These are phyloP conservation scores for Colletotrichum tropicale DNA, from an alignment of 2,329 filamentous ascomycete genomes.

Conservation along the genomic window DNA sequence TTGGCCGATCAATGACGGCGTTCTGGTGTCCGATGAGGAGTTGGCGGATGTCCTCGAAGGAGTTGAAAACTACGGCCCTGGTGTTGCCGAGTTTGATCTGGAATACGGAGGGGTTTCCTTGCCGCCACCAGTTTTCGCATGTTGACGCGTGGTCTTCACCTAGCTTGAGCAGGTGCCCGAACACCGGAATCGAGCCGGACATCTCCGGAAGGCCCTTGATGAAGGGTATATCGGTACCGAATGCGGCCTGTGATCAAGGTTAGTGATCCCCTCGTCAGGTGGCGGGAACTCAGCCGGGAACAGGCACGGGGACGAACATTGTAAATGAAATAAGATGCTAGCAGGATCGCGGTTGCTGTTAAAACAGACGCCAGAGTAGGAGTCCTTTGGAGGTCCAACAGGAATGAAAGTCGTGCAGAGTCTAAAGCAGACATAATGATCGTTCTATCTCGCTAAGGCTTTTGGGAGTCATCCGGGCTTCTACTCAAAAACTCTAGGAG, in stretches of 20 bases:
- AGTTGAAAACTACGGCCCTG: not conserved
- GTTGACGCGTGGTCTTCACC: not conserved
- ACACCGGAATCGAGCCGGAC: constrained; percentile 69
- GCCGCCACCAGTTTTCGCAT: not conserved
- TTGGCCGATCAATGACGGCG: not conserved
- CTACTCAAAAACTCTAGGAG: not conserved
- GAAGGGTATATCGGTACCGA: constrained; percentile 59
- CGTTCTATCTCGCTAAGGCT: not conserved
- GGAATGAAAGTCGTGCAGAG: not conserved
- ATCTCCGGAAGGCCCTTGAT: constrained; percentile 67
- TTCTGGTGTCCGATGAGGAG: not conserved
- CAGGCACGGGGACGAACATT: not conserved
- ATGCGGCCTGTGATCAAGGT: constrained; percentile 29
- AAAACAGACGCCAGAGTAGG: not conserved
- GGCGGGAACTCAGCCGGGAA: not conserved
- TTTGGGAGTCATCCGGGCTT: not conserved
- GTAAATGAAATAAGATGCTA: not conserved
- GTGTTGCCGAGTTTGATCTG: not conserved
- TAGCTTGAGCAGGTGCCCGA: constrained; percentile 70
- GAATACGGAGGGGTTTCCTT: not conserved
- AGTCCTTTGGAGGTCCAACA: not conserved
- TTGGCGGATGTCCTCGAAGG: not conserved
- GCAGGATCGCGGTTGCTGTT: not conserved
- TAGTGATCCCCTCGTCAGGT: not conserved
- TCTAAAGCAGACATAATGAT: not conserved